A percentile compares a stretch with the other conserved stretches of the same genome.
phyloP scores from a whole-genome alignment of 2,329 filamentous ascomycete genomes.

The Pseudocercospora musae region DNA sequence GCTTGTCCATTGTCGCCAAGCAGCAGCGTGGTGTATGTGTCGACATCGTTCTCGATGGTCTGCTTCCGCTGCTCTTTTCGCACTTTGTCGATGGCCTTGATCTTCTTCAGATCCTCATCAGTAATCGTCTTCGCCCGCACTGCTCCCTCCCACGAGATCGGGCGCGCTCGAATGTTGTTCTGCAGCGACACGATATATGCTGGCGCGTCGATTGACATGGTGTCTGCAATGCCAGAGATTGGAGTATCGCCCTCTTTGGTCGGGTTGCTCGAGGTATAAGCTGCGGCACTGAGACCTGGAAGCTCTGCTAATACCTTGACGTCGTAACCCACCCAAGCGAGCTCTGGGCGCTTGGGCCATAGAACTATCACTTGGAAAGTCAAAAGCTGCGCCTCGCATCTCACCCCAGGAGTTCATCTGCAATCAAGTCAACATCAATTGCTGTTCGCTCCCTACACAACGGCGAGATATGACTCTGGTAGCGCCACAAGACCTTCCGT shows the following conservation, averaged over 20 bases:
- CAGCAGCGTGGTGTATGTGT: conserved; percentile 76
- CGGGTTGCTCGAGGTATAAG: not conserved
- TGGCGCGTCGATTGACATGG: conserved; percentile 88
- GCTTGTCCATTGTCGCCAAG: conserved; percentile 61
- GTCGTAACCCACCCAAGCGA: not conserved
- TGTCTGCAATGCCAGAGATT: not conserved
- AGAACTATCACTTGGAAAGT: not conserved
- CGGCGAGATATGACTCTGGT: not conserved
- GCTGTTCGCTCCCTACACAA: not conserved
- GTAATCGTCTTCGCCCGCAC: conserved; percentile 90
- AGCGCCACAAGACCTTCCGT: not conserved
- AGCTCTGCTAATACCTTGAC: not conserved
- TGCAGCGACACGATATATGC: conserved; percentile 84
- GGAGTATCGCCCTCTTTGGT: not conserved
- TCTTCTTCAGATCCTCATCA: conserved; percentile 89
- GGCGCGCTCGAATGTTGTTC: conserved; percentile 93
- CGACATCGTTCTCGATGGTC: conserved; percentile 73
- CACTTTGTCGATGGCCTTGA: conserved; percentile 94
- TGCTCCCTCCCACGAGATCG: conserved; percentile 96
- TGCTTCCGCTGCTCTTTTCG: conserved; percentile 86
- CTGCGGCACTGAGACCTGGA: not conserved
- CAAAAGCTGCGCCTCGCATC: not conserved
- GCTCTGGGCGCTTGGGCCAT: not conserved
- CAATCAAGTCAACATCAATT: not conserved
- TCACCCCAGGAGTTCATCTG: not conserved